Percentiles rank a stretch among this genome's conserved stretches.
Conservation (phyloP, 2,329 filamentous ascomycete genomes). For the Fusarium acutatum region DNA sequence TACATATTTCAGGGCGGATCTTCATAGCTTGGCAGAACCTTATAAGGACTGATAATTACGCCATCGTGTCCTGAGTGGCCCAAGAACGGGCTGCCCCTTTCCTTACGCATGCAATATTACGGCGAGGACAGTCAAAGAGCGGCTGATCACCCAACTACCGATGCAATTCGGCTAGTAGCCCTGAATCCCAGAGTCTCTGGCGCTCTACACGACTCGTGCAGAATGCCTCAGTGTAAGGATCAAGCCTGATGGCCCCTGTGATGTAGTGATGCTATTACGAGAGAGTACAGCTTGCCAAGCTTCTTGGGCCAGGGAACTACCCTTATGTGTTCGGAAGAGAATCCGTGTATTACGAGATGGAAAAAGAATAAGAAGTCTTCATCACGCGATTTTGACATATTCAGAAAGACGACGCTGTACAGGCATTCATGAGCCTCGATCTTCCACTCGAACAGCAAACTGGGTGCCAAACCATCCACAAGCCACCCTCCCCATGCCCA, state of each 20-base stretch:
- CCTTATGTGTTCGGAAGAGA: neutral
- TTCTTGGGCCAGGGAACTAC: neutral
- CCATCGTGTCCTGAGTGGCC: neutral
- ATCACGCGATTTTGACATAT: neutral
- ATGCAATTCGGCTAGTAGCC: neutral
- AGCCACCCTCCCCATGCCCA: rapidly evolving
- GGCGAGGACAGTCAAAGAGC: neutral
- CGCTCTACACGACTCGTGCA: neutral
- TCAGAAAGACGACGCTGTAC: neutral
- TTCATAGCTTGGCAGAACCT: neutral
- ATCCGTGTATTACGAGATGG: neutral
- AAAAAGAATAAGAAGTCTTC: neutral
- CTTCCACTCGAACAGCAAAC: neutral
- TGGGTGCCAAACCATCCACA: neutral
- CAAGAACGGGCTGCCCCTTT: neutral
- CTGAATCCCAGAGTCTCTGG: neutral
- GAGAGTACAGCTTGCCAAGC: neutral
- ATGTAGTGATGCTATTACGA: neutral
- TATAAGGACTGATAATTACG: neutral
- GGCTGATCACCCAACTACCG: neutral
- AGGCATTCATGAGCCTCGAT: neutral
- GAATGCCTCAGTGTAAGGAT: neutral
- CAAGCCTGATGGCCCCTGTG: neutral
- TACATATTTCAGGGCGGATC: neutral
- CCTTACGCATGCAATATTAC: neutral